Percentiles rank a stretch among this genome's conserved stretches.
Conservation (phyloP, 2,329 filamentous ascomycete species). For the Magnaporthiopsis rhizophila region DNA sequence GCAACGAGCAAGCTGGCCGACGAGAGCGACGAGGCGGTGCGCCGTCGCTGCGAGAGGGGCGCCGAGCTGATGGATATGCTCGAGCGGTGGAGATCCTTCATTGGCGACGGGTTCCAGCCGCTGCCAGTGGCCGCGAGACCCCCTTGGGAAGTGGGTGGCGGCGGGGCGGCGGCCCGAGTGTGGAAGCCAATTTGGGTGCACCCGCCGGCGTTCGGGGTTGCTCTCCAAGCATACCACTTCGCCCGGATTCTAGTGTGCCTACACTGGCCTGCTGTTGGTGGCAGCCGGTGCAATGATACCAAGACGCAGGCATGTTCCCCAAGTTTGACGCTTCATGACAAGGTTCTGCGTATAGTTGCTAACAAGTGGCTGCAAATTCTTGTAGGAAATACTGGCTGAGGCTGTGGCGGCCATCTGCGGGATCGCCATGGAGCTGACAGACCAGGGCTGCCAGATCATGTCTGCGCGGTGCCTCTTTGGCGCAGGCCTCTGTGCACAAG, state of each 20-base stretch:
- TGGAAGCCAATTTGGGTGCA: slow-evolving; percentile 43
- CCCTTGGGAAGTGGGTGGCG: neutral
- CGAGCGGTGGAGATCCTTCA: slow-evolving; percentile 21
- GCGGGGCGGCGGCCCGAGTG: slow-evolving; percentile 13
- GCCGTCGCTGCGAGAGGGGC: neutral
- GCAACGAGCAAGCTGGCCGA: neutral
- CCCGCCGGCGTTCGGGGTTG: slow-evolving; percentile 36
- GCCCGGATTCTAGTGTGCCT: slow-evolving; percentile 44
- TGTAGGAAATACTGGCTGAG: slow-evolving; percentile 35
- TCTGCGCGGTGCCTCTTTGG: slow-evolving; percentile 35
- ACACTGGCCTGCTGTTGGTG: slow-evolving; percentile 41
- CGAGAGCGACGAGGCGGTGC: neutral
- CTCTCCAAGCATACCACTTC: slow-evolving; percentile 44
- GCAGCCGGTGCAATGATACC: slow-evolving; percentile 39
- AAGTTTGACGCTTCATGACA: neutral
- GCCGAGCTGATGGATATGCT: slow-evolving; percentile 17
- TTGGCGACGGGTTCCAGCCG: slow-evolving; percentile 30
- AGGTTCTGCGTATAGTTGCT: neutral
- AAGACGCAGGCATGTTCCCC: slow-evolving; percentile 12
- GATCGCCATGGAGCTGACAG: slow-evolving; percentile 35
- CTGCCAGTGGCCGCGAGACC: slow-evolving; percentile 23
- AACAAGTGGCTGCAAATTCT: neutral
- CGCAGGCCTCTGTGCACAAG: slow-evolving; percentile 33
- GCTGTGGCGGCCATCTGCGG: slow-evolving; percentile 41
- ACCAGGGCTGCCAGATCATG: slow-evolving; percentile 32